Percentiles rank a stretch among this genome's conserved stretches.
Evolutionary conservation across 139 green algal genomes (phyloP).

Genomic region (Chlamydomonas schloesseri): DNA sequence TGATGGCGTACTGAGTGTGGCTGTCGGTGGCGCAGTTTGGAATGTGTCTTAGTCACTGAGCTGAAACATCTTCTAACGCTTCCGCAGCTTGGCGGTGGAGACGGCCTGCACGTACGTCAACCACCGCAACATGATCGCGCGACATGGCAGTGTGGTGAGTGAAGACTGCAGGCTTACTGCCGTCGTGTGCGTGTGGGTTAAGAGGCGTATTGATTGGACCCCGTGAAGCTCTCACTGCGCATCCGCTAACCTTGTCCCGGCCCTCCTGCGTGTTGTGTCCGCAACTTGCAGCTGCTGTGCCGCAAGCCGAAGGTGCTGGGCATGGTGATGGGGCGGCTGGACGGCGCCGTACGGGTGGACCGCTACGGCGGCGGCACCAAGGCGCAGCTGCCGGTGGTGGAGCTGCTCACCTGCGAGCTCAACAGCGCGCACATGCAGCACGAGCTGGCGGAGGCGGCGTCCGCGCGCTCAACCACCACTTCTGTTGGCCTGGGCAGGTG

Average conservation of each 20-base stretch:
- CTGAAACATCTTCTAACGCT: no score
- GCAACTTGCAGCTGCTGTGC: conserved; percentile 3
- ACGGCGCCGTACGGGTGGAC: conserved; percentile 37
- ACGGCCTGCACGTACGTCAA: conserved; percentile 17
- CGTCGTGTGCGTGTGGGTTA: background rate
- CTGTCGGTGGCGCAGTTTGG: no score
- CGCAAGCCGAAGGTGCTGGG: conserved; percentile 36
- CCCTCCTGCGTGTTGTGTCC: no score
- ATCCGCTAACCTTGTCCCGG: no score
- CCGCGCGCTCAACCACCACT: background rate
- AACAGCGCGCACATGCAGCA: conserved; percentile 35
- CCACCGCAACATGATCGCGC: conserved; percentile 19
- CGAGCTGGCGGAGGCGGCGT: background rate
- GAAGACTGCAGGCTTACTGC: no score
- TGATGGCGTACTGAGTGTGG: no score
- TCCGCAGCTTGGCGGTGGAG: conserved; percentile 24
- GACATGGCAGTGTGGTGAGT: conserved; percentile 22
- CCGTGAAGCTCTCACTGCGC: no score
- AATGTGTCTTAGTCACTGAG: no score
- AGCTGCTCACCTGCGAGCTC: conserved; percentile 34
- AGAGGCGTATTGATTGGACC: no score
- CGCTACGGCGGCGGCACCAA: conserved; percentile 18
- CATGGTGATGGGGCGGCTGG: conserved; percentile 28
- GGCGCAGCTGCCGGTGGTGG: conserved; percentile 40
- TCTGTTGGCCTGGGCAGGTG: conserved; percentile 29